These are phyloP conservation scores for Fusarium caatingaense DNA, from an alignment of 2,329 filamentous ascomycete species.

Conservation along the genomic window DNA sequence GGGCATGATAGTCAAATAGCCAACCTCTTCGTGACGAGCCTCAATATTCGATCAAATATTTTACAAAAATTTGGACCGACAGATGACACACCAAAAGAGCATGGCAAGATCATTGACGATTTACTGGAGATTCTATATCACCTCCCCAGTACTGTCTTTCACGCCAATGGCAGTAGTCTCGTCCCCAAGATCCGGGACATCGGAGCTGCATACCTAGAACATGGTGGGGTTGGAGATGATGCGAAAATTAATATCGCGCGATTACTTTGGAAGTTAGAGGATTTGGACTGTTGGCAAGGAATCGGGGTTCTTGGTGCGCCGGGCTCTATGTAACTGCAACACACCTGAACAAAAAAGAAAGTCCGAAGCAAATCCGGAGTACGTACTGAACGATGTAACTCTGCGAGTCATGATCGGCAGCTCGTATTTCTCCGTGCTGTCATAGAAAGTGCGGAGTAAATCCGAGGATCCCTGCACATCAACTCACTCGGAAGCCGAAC, in stretches of 20 bases:
- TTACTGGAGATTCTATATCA: constrained; percentile 52
- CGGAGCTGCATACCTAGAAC: constrained; percentile 51
- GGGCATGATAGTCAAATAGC: constrained; percentile 53
- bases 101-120: constrained; percentile 51
- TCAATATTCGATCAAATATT: constrained; percentile 52
- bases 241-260: constrained; percentile 45
- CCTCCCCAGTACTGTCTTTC: constrained; percentile 49
- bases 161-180: constrained; percentile 50
- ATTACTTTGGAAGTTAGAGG: constrained; percentile 47
- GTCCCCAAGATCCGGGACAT: constrained; percentile 55
- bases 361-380: not conserved
- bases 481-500: accelerated
- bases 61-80: constrained; percentile 48
- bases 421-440: not conserved
- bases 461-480: constrained; percentile 17
- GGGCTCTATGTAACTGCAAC: not conserved
- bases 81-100: constrained; percentile 31
- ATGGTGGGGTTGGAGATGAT: constrained; percentile 22
- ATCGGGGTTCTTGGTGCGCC: constrained; percentile 23
- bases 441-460: constrained; percentile 21
- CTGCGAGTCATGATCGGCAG: not conserved
- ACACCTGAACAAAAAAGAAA: not conserved
- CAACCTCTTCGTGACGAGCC: constrained; percentile 53
- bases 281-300: constrained; percentile 50
- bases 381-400: accelerated